A percentile compares a stretch with the other conserved stretches of the same genome.
These are phyloP conservation scores for Monosporascus sp. DNA, from an alignment of 2,329 filamentous ascomycete species.

Conservation along the genomic window DNA sequence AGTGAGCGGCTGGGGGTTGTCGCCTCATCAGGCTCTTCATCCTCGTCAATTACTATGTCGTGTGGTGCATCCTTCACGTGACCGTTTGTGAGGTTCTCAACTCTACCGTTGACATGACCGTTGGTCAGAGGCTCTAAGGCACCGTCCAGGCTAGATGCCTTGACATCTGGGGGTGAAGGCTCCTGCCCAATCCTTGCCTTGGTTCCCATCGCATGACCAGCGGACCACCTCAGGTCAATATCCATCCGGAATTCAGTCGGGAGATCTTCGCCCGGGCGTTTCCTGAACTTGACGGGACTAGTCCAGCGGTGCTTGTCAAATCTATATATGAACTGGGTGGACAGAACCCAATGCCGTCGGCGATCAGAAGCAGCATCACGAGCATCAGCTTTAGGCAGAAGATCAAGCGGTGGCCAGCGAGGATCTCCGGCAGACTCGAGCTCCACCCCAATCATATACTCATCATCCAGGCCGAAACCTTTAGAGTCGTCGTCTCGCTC, in stretches of 20 bases:
- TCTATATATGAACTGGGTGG: constrained; percentile 20
- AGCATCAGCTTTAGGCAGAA: constrained; percentile 23
- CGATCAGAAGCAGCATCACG: constrained; percentile 18
- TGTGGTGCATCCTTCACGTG: constrained; percentile 16
- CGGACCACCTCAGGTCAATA: constrained; percentile 27
- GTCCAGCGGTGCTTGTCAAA: constrained; percentile 24
- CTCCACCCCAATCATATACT: constrained; percentile 46
- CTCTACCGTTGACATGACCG: constrained; percentile 26
- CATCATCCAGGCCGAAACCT: constrained; percentile 41
- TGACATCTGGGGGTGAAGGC: constrained; percentile 39
- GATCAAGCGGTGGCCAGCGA: constrained; percentile 47
- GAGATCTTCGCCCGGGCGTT: constrained; percentile 15
- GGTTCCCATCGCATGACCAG: constrained; percentile 15
- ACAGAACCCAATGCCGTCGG: constrained; percentile 23
- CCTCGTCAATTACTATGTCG: constrained; percentile 21
- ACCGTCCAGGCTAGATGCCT: constrained; percentile 33
- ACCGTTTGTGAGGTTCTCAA: constrained; percentile 16
- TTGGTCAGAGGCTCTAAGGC: constrained; percentile 25
- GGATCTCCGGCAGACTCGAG: constrained; percentile 44
- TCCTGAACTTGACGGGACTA: constrained; percentile 20
- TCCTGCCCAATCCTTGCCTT: constrained; percentile 25
- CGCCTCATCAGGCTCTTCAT: constrained; percentile 42
- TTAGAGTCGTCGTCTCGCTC: constrained; percentile 38
- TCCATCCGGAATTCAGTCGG: constrained; percentile 21
- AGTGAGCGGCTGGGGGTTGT: constrained; percentile 47